Base-by-base conservation (phyloP, 2,329 filamentous ascomycete genomes). In the Aspergillus piperis region DNA sequence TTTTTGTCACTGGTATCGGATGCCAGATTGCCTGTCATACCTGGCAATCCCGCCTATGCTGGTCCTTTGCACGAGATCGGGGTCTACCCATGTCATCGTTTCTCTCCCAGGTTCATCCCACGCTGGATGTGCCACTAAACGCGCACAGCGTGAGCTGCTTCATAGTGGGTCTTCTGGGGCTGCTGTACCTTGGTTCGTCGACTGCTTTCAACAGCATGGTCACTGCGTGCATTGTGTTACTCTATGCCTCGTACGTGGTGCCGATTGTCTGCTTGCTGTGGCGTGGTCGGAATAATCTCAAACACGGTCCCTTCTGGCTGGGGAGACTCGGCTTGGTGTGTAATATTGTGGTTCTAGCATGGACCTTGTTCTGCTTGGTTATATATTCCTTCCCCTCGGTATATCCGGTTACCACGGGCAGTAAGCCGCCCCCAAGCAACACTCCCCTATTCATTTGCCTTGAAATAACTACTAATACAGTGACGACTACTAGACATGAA, bases 1-100 rank as follows among this genome's bases (percentile, higher is more conserved):
- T 83, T 64, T 75, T 83, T 8, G 73, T 74, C 4, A 82, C 80
- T 0, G 80, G 80, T 0, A 64, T 81, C 30, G 80, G 80, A 11
- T 81, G 80, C 63, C 67, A 78, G 48, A 75, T 82, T 48, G 76
- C 79, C 5, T 75, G 73, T 50, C 79, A 83, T 52, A 82, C 81
- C 3, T 83, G 80, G 77, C 80, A 82, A 64, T 78, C 77, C 17
- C 73, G 81, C 0, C 72, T 83, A 8, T 80, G 78, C 60, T 84
- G 82, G 82, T 81, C 80, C 17, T 84, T 84, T 65, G 81, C 83
- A 8, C 75, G 82, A 4, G 83, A 84, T 64, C 68, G 74, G 13
- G 82, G 81, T 2, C 61, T 84, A 1, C 82, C 82, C 0, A 77
- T 74, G n/a, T 75, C 77, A 19, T 50, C 63, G 17, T 77, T 75